These are phyloP conservation scores for Fusarium drepaniforme DNA, from an alignment of 2,329 filamentous ascomycete genomes.

Conservation along the genomic window DNA sequence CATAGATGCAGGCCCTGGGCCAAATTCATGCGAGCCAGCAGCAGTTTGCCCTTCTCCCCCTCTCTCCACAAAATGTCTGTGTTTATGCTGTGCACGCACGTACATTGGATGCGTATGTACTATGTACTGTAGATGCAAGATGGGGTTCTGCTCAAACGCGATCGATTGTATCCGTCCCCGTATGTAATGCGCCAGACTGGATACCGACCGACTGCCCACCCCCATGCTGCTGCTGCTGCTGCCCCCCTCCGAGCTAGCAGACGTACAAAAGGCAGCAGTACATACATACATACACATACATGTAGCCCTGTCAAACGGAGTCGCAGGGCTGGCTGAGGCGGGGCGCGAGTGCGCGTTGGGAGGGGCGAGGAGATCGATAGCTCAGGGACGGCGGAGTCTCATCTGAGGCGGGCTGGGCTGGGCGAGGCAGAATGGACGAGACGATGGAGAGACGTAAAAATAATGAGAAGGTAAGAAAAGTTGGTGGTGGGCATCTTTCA, in stretches of 20 bases:
- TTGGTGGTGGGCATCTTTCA: not conserved
- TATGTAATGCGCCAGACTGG: slow-evolving; percentile 19
- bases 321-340: slow-evolving; percentile 30
- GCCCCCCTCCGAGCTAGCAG: not conserved
- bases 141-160: slow-evolving; percentile 26
- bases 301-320: slow-evolving; percentile 20
- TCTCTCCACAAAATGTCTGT: slow-evolving; percentile 30
- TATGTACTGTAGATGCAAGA: slow-evolving; percentile 35
- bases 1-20: slow-evolving; percentile 15
- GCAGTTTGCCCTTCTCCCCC: slow-evolving; percentile 6
- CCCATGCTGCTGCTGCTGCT: not conserved
- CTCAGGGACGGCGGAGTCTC: slow-evolving; percentile 31
- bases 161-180: slow-evolving; percentile 15
- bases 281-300: not conserved
- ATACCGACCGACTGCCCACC: not conserved
- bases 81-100: slow-evolving; percentile 30
- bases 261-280: not conserved
- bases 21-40: slow-evolving; percentile 30
- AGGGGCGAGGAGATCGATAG: not conserved
- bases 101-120: slow-evolving; percentile 18
- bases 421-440: slow-evolving; percentile 27
- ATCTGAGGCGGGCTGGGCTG: slow-evolving; percentile 36
- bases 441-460: slow-evolving; percentile 7
- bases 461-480: not conserved
- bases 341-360: not conserved